Percentiles rank a stretch among this genome's conserved stretches.
Evolutionary conservation across 129 eudicot genomes (phyloP).

Genomic region (Mikania micrantha): DNA sequence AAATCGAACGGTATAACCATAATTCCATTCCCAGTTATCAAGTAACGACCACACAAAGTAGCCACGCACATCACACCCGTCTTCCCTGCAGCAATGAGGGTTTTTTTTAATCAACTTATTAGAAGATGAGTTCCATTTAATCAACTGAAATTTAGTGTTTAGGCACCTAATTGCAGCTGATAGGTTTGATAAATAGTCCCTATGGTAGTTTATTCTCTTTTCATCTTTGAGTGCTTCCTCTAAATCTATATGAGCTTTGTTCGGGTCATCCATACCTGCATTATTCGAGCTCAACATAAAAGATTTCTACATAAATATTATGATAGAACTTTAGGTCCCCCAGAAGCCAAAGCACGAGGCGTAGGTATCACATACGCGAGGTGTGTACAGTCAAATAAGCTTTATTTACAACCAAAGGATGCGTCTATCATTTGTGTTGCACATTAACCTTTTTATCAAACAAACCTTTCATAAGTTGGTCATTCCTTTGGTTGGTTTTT

Average conservation of each 20-base stretch:
- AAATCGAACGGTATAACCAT: constrained; percentile 70
- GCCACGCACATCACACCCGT: constrained; percentile 75
- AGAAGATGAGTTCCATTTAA: background rate
- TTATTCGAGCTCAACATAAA: background rate
- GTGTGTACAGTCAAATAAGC: too few species aligned
- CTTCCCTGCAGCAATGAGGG: constrained; percentile 54
- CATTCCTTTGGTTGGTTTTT: too few species aligned
- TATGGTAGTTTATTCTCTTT: constrained; percentile 73
- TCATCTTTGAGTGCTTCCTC: constrained; percentile 70
- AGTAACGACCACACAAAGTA: constrained; percentile 93
- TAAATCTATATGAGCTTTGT: constrained; percentile 33
- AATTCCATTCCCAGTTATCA: constrained; percentile 98
- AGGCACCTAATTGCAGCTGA: constrained; percentile 86
- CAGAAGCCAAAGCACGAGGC: too few species aligned
- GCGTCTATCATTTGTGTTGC: too few species aligned
- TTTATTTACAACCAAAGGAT: too few species aligned
- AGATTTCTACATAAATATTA: too few species aligned
- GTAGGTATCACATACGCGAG: too few species aligned
- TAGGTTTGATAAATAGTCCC: constrained; percentile 78
- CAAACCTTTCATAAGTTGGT: too few species aligned
- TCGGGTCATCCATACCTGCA: constrained; percentile 90
- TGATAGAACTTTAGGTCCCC: too few species aligned
- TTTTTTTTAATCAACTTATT: background rate
- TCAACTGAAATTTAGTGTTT: background rate
- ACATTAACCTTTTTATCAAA: too few species aligned